Evolutionary conservation across 2,329 filamentous ascomycete genomes (phyloP).

Genomic region (Xylariaceae sp.): DNA sequence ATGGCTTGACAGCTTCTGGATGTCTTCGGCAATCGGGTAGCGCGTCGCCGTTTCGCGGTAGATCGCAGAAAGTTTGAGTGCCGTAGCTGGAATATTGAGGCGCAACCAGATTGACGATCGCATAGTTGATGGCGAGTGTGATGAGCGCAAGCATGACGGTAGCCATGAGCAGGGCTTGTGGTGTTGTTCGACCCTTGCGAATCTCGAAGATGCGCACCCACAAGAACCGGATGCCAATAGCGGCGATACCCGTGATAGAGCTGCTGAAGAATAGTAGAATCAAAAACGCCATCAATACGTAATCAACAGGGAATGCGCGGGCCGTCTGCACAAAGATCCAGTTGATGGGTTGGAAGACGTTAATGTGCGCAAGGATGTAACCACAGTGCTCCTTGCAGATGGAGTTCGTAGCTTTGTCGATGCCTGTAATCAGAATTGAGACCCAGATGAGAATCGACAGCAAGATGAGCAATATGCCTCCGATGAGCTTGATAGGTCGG

Average conservation of each 20-base stretch:
- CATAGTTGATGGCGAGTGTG: constrained; percentile 86
- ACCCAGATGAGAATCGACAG: constrained; percentile 73
- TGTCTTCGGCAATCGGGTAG: constrained; percentile 71
- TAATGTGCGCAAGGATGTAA: constrained; percentile 80
- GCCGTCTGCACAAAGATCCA: constrained; percentile 79
- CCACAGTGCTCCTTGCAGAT: constrained; percentile 86
- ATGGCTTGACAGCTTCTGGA: constrained; percentile 68
- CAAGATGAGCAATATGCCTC: constrained; percentile 71
- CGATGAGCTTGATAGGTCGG: constrained; percentile 80
- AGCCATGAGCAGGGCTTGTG: constrained; percentile 84
- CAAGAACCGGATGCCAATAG: constrained; percentile 88
- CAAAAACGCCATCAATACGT: constrained; percentile 78
- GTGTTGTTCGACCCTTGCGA: constrained; percentile 79
- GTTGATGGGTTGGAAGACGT: constrained; percentile 93
- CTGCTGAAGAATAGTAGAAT: constrained; percentile 84
- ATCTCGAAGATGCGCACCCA: constrained; percentile 94
- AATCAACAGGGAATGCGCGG: constrained; percentile 85
- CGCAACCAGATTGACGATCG: constrained; percentile 86
- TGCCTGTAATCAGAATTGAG: constrained; percentile 90
- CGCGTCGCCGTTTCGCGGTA: constrained; percentile 56
- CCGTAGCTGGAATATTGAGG: constrained; percentile 94
- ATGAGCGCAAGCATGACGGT: constrained; percentile 89
- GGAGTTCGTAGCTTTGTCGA: constrained; percentile 96
- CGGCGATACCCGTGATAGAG: constrained; percentile 79
- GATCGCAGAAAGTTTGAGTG: constrained; percentile 88